Percentiles rank a stretch among this genome's conserved stretches.
Conservation (phyloP, 2,329 filamentous ascomycete genomes). For the Truncatella angustata region DNA sequence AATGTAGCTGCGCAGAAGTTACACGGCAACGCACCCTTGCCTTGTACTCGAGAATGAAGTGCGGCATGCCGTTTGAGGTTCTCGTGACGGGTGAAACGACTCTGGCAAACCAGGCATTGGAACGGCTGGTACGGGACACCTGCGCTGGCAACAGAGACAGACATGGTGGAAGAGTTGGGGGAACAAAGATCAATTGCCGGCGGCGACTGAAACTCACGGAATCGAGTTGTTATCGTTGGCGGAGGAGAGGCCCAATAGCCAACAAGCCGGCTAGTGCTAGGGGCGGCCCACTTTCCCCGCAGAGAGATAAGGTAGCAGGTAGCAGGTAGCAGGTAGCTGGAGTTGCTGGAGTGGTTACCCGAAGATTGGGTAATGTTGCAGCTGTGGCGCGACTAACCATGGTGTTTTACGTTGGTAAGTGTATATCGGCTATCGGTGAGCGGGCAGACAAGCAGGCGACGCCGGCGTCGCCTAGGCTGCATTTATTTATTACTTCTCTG, state of each 20-base stretch:
- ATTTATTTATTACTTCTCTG: no score
- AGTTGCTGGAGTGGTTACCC: no score
- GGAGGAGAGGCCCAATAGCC: no score
- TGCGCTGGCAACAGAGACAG: background rate
- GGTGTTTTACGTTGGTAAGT: no score
- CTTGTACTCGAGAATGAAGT: background rate
- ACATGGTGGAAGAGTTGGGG: background rate
- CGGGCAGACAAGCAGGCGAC: no score
- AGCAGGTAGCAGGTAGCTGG: no score
- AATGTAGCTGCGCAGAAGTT: slow-evolving; percentile 1
- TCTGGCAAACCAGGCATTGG: slow-evolving; percentile 5
- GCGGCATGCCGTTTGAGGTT: slow-evolving; percentile 8
- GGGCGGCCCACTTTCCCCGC: background rate
- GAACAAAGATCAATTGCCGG: background rate
- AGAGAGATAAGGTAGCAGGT: slow-evolving; percentile 2
- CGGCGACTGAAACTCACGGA: background rate
- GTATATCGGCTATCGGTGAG: no score
- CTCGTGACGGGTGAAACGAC: slow-evolving; percentile 4
- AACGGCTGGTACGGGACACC: background rate
- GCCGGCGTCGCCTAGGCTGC: no score
- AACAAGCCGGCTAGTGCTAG: background rate
- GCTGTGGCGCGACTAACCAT: no score
- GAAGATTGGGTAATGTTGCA: no score
- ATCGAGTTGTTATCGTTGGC: background rate
- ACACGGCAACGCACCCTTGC: background rate